Base-by-base conservation (phyloP, 192 early-diverging fungal genomes). In the Entophlyctis luteolus region DNA sequence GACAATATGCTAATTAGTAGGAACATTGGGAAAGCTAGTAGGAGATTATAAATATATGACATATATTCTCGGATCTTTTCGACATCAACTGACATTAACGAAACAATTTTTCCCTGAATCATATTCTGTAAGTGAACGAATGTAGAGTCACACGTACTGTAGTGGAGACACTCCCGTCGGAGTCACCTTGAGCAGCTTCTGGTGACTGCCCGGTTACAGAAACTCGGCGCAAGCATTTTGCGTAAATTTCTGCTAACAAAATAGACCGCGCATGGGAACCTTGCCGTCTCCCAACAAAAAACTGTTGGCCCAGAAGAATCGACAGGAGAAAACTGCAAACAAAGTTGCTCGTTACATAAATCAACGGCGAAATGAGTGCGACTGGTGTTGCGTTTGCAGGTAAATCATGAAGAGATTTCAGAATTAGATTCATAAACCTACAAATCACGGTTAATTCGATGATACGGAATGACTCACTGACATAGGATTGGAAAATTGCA, bases 21-120 rank as follows among this genome's bases (percentile, higher is more conserved):
- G 12, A 68, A 69, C 2, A 77, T 12, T 1, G 68, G 71, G 35
- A 69, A 59, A 23, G 47, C 52, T 18, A 47, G 4, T 1, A 72
- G 16, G 18, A 59, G 18, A 28, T 52, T 66, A 31, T 66, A 55
- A 8, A 31, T 35, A 37, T 66, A 66, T 14, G 63, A 66, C 33
- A 66, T 10, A 23, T 67, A 75, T 31, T 71, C 65, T 18, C 77
- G 58, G 32, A 81, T 71, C 27, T 68, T 72, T 55, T 73, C 70
- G 22, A 75, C 66, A 65, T 81, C 79, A 3, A 74, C 77, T 35
- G 74, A 76, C 65, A 81, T 73, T 33, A 81, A 55, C 3, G 79
- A 77, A 0, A 81, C 72, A 35, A 78, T 78, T 57, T 81, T 81
- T 3, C 79, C 79, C 63, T 66, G 16, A 23, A 73, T 74, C 34